Percentiles rank a stretch among this genome's conserved stretches.
These are phyloP conservation scores for Poteriospumella lacustris DNA, from an alignment of 108 stramenopile genomes.

Conservation along the genomic window DNA sequence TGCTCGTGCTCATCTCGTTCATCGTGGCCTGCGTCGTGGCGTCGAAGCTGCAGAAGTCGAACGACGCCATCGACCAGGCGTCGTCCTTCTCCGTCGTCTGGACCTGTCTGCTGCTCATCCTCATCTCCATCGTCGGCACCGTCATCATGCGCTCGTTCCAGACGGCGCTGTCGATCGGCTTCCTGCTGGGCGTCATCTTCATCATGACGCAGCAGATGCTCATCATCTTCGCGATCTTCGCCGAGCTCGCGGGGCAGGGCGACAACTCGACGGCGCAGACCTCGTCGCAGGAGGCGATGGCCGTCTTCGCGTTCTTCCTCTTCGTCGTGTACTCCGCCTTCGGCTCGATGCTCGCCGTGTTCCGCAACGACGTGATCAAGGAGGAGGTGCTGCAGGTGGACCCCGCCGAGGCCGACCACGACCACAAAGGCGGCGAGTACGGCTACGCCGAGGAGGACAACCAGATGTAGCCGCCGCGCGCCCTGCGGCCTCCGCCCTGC, in stretches of 20 bases:
- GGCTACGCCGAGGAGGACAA: too few species aligned
- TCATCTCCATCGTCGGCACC: slow-evolving; percentile 40
- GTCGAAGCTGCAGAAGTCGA: background rate
- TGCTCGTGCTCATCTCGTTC: slow-evolving; percentile 40
- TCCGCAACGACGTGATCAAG: slow-evolving; percentile 45
- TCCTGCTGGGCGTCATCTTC: slow-evolving; percentile 43
- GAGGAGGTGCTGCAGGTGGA: too few species aligned
- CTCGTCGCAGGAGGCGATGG: slow-evolving; percentile 8
- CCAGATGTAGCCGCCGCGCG: too few species aligned
- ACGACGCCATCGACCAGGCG: background rate
- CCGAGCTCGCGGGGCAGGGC: slow-evolving; percentile 21
- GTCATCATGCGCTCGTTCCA: slow-evolving; percentile 45
- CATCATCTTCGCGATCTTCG: slow-evolving; percentile 44
- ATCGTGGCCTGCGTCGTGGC: slow-evolving; percentile 41
- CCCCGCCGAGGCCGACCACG: too few species aligned
- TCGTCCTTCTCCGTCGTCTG: slow-evolving; percentile 36
- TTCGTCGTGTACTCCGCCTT: slow-evolving; percentile 40
- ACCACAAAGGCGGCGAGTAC: too few species aligned
- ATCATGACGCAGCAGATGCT: slow-evolving; percentile 51
- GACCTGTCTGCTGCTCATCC: slow-evolving; percentile 43
- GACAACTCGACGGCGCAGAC: slow-evolving; percentile 2
- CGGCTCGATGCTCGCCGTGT: slow-evolving; percentile 42
- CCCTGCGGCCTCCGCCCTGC: too few species aligned
- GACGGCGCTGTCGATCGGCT: slow-evolving; percentile 45
- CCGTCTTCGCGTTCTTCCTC: slow-evolving; percentile 45